Base-by-base conservation (phyloP, 768 basidiomycete genomes). In the Thelephora aurantiotincta region DNA sequence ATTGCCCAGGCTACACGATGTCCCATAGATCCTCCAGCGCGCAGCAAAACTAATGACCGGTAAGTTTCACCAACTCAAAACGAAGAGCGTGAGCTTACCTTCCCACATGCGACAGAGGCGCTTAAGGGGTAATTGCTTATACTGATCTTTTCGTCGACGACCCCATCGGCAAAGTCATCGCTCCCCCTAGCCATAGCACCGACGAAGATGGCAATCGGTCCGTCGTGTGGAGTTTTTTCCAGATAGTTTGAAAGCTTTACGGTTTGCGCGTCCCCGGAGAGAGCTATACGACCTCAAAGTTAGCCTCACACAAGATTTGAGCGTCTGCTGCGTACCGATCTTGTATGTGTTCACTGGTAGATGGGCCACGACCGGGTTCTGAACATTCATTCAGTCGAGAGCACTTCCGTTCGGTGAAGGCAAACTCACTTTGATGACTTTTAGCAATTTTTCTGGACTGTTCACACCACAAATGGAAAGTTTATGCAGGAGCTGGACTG, bases 181-280 rank as follows among this genome's bases (percentile, higher is more conserved):
- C 76, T 80, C 11, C 94, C 94, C 49, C 94, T 73, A 5, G 94
- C 94, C 94, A 99, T 99, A 18, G 94, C 96, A 44, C 94, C 94
- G 48, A 99, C 92, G 56, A 97, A 96, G 47, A 99, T 86, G 14
- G 90, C 92, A 47, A 99, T 68, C 34, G 83, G 82, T 57, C 97
- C 90, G 4, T 88, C 86, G 47, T 82, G 73, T 0, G 93, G 92
- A 5, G 98, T 66, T 0, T 81, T 87, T 0, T 82, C 82, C 41
- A 99, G 69, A 68, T 89, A 97, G 49, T 75, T 69, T 1, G 89
- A 90, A 42, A 98, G 67, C 38, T 85, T 74, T 51, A 84, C 70
- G 1, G 81, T 84, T 7, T 77, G 83, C 2, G 92, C 82, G 56
- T 99, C 93, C 38, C 90, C 90, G 4, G 93, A 96, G 11, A 97